phyloP scores from a whole-genome alignment of 78 protist genomes.

The Dictyostelium brefeldianum region DNA sequence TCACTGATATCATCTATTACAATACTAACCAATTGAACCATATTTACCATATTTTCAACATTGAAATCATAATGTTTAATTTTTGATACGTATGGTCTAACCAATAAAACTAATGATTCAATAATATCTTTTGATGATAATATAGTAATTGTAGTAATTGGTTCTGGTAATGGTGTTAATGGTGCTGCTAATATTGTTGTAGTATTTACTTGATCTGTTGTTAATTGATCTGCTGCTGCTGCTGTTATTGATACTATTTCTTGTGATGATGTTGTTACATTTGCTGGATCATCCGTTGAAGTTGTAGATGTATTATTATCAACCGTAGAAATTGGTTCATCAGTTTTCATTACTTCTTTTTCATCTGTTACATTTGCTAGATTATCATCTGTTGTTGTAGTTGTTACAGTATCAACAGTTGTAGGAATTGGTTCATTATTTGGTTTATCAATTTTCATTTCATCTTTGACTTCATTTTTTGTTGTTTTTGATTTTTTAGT shows the following conservation, averaged over 20 bases:
- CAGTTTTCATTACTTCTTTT: too few relatives aligned
- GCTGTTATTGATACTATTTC: not conserved
- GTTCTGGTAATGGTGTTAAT: not conserved
- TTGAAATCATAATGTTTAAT: conserved; percentile 33
- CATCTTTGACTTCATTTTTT: too few relatives aligned
- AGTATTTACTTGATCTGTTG: not conserved
- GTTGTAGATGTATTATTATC: not conserved
- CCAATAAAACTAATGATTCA: not conserved
- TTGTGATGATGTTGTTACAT: not conserved
- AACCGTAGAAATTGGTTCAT: too few relatives aligned
- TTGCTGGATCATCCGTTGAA: not conserved
- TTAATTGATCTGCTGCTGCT: not conserved
- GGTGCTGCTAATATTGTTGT: not conserved
- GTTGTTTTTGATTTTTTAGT: not conserved
- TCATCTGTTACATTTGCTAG: too few relatives aligned
- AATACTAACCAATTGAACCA: conserved; percentile 14
- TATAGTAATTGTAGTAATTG: not conserved
- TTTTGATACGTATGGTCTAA: conserved; percentile 24
- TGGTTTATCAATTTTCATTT: too few relatives aligned
- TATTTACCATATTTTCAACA: conserved; percentile 1
- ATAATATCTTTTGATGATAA: not conserved
- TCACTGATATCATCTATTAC: conserved; percentile 12
- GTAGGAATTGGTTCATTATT: too few relatives aligned
- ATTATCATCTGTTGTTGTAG: too few relatives aligned
- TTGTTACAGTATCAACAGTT: too few relatives aligned